Evolutionary conservation across 306 rosid species (phyloP).

Genomic region (Carpinus viminea): DNA sequence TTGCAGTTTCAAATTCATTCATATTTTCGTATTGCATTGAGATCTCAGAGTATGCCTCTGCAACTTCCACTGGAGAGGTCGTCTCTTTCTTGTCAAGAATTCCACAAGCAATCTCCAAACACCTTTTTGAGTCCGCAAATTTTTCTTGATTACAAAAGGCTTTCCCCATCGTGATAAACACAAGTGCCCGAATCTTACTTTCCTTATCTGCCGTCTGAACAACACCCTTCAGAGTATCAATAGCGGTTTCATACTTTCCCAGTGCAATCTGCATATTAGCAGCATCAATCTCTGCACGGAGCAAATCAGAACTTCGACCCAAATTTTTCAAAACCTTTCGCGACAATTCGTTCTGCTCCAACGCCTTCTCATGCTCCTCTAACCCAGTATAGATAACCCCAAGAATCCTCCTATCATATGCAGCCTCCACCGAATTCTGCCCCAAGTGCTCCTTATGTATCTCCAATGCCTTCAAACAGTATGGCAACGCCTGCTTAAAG

Average conservation of each 20-base stretch:
- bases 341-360: constrained; percentile 80
- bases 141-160: constrained; percentile 78
- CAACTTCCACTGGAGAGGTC: constrained; percentile 61
- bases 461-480: constrained; percentile 79
- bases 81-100: constrained; percentile 76
- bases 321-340: constrained; percentile 78
- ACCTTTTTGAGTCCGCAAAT: constrained; percentile 59
- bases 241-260: constrained; percentile 77
- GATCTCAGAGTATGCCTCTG: constrained; percentile 86
- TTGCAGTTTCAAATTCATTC: constrained; percentile 88
- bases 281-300: constrained; percentile 79
- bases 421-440: constrained; percentile 81
- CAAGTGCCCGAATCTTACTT: constrained; percentile 75
- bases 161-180: constrained; percentile 83
- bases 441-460: constrained; percentile 67
- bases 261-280: constrained; percentile 91
- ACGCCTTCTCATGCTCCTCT: constrained; percentile 86
- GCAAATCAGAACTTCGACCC: constrained; percentile 75
- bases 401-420: constrained; percentile 74
- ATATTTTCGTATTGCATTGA: constrained; percentile 87
- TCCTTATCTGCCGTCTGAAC: constrained; percentile 64
- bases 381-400: constrained; percentile 78
- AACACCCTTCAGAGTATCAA: constrained; percentile 63
- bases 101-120: constrained; percentile 78
- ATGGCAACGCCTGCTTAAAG: constrained; percentile 72